These are phyloP conservation scores for Teratosphaeria zuluensis DNA, from an alignment of 2,329 filamentous ascomycete genomes.

Conservation along the genomic window DNA sequence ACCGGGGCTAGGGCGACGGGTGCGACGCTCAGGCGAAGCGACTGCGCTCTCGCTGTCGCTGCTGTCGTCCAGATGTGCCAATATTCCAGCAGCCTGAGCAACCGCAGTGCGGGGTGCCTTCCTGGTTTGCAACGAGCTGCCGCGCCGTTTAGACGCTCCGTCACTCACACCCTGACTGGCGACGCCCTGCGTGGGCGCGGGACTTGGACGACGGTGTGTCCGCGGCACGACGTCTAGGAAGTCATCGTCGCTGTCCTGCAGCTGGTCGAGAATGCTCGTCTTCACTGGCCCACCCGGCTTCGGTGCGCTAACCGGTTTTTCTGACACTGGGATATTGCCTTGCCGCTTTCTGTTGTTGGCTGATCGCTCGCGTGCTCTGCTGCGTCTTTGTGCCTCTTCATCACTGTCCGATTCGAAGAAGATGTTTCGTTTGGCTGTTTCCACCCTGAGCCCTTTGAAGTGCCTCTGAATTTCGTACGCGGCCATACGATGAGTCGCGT, in stretches of 20 bases:
- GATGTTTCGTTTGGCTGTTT: slow-evolving; percentile 22
- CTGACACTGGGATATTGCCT: slow-evolving; percentile 6
- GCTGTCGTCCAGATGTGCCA: slow-evolving; percentile 26
- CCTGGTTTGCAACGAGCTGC: slow-evolving; percentile 4
- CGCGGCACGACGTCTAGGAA: slow-evolving; percentile 13
- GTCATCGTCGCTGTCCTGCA: slow-evolving; percentile 18
- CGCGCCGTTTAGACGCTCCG: slow-evolving; percentile 11
- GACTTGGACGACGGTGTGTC: slow-evolving; percentile 20
- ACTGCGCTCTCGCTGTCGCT: slow-evolving; percentile 16
- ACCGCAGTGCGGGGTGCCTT: slow-evolving; percentile 9
- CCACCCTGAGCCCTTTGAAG: slow-evolving; percentile 22
- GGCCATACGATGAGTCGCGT: slow-evolving; percentile 17
- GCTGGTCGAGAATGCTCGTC: slow-evolving; percentile 10
- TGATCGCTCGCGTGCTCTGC: slow-evolving; percentile 10
- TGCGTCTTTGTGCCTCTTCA: slow-evolving; percentile 14
- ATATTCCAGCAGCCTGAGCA: slow-evolving; percentile 20
- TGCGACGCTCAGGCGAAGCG: background rate
- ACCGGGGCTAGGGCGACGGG: slow-evolving; percentile 18
- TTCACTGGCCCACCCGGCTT: slow-evolving; percentile 2
- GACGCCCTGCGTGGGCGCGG: slow-evolving; percentile 13
- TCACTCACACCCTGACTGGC: slow-evolving; percentile 11
- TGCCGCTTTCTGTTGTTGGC: slow-evolving; percentile 9
- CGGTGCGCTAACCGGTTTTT: slow-evolving; percentile 7
- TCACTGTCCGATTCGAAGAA: slow-evolving; percentile 27
- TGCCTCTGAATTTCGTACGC: slow-evolving; percentile 23